These are phyloP conservation scores for sweet orange (Citrus sinensis) DNA, from an alignment of 345 rosid species.

Conservation along the genomic window DNA sequence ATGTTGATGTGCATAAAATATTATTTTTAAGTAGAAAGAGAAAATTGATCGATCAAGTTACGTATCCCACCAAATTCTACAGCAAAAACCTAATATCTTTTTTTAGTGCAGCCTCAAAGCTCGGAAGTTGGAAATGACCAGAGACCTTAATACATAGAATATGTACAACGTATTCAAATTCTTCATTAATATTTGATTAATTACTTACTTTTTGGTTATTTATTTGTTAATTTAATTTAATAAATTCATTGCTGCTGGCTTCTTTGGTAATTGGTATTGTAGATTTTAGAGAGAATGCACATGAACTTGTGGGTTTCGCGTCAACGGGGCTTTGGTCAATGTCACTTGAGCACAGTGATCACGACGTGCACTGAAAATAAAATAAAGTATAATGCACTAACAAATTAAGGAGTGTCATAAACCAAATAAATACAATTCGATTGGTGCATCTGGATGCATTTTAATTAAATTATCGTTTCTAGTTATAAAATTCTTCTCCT, in stretches of 20 bases:
- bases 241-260: neutral
- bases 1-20: too few species aligned
- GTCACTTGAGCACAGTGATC: neutral
- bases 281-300: neutral
- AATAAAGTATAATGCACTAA: neutral
- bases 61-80: neutral
- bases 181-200: neutral
- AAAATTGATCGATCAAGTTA: neutral
- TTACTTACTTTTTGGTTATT: neutral
- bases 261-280: too few species aligned
- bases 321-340: conserved; percentile 16
- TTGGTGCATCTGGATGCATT: neutral
- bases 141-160: neutral
- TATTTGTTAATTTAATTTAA: too few species aligned
- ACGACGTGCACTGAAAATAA: neutral
- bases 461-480: neutral
- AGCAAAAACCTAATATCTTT: neutral
- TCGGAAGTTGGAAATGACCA: neutral
- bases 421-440: neutral
- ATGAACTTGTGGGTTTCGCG: neutral
- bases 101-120: neutral
- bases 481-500: neutral
- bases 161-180: too few species aligned
- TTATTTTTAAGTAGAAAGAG: neutral
- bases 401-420: neutral